Conservation (phyloP, 768 basidiomycete species). For the Mycena haematopus region DNA sequence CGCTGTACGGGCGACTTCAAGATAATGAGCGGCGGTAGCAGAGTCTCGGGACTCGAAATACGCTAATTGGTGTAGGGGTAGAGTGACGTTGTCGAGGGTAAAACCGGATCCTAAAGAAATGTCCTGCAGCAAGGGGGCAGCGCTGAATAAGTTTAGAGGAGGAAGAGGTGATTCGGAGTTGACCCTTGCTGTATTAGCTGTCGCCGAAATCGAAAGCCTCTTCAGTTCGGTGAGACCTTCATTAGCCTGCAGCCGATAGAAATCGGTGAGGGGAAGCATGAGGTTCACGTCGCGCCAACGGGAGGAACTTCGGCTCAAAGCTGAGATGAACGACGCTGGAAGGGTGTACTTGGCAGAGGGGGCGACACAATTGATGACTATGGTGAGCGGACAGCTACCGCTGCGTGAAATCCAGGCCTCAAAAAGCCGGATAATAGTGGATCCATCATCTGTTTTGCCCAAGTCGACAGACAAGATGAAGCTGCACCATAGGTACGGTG, state of each 20-base stretch:
- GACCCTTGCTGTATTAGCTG: neutral
- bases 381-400: slow-evolving; percentile 10
- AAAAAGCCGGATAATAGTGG: slow-evolving; percentile 10
- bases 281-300: slow-evolving; percentile 20
- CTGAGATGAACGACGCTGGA: neutral
- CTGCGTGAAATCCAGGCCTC: slow-evolving; percentile 18
- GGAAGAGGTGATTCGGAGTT: neutral
- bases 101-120: slow-evolving; percentile 6
- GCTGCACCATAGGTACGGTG: slow-evolving; percentile 15
- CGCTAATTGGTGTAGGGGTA: slow-evolving; percentile 7
- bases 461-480: slow-evolving; percentile 16
- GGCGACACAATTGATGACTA: slow-evolving; percentile 3
- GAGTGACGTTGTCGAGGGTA: neutral
- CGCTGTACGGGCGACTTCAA: neutral
- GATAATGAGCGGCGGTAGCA: neutral
- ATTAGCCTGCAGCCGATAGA: slow-evolving; percentile 8
- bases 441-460: neutral
- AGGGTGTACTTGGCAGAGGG: neutral
- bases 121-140: slow-evolving; percentile 11
- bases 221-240: slow-evolving; percentile 7
- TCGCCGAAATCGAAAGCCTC: slow-evolving; percentile 8
- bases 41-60: slow-evolving; percentile 8
- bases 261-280: slow-evolving; percentile 8
- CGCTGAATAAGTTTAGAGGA: neutral
- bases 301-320: slow-evolving; percentile 4